Evolutionary conservation across 2,329 filamentous ascomycete genomes (phyloP).

Genomic region (Aspergillus udagawae): DNA sequence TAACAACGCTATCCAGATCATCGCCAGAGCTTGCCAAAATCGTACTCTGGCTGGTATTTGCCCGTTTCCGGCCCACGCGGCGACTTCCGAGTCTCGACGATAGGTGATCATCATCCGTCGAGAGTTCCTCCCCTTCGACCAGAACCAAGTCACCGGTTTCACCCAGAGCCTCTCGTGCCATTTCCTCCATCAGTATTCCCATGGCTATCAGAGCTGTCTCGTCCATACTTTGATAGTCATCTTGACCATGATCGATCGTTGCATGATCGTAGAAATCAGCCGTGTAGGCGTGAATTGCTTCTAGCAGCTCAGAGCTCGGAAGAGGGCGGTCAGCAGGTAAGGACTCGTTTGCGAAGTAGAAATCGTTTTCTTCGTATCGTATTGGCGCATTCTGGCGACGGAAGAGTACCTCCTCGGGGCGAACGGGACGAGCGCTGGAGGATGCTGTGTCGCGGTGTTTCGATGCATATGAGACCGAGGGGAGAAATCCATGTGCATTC

Average conservation of each 20-base stretch:
- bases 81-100: conserved; percentile 1
- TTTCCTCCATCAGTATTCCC: conserved; percentile 59
- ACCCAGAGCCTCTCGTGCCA: conserved; percentile 48
- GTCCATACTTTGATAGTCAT: conserved; percentile 53
- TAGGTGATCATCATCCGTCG: conserved; percentile 18
- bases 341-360: conserved; percentile 51
- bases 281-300: conserved; percentile 54
- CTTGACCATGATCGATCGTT: conserved; percentile 28
- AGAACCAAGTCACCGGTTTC: conserved; percentile 57
- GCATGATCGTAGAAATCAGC: conserved; percentile 51
- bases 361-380: conserved; percentile 51
- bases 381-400: conserved; percentile 48
- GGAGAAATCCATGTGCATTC: conserved; percentile 35
- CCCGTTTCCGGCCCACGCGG: conserved; percentile 16
- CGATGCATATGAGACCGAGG: conserved; percentile 18
- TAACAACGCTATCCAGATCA: conserved; percentile 16
- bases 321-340: conserved; percentile 40
- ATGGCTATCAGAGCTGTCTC: conserved; percentile 60
- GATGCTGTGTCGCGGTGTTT: conserved; percentile 33
- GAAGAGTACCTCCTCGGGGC: conserved; percentile 58
- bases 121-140: conserved; percentile 44
- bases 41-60: conserved; percentile 16
- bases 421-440: conserved; percentile 37
- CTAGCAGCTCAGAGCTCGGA: conserved; percentile 55
- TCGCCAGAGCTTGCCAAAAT: conserved; percentile 22